Percentiles rank a stretch among this genome's conserved stretches.
Conservation (phyloP, 805 yeast species). For the Cyberlindnera saturnus region DNA sequence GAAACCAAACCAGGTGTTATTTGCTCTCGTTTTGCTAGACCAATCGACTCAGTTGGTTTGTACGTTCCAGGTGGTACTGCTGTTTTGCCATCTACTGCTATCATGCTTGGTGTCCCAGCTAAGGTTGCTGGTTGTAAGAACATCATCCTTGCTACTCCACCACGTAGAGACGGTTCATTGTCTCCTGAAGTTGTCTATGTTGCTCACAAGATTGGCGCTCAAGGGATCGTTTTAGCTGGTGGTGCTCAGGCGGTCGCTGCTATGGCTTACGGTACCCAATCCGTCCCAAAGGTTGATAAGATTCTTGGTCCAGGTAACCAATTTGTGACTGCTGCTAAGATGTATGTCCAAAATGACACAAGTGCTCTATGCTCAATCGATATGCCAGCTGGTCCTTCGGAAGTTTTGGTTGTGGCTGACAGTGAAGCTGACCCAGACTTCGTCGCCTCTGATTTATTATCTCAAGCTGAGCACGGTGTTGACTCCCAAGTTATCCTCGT, state of each 20-base stretch:
- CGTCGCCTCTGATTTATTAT: slow-evolving; percentile 92
- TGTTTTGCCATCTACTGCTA: slow-evolving; percentile 92
- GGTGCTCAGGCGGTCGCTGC: slow-evolving; percentile 99
- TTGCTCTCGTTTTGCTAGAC: slow-evolving; percentile 92
- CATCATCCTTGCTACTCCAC: slow-evolving; percentile 92
- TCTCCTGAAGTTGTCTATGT: slow-evolving; percentile 98
- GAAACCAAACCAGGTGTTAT: slow-evolving; percentile 93
- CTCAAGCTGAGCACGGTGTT: slow-evolving; percentile 98
- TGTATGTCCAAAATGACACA: slow-evolving; percentile 94
- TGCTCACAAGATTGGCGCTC: slow-evolving; percentile 93
- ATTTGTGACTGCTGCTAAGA: slow-evolving; percentile 98
- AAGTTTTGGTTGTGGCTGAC: slow-evolving; percentile 94
- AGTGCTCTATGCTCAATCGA: slow-evolving; percentile 93
- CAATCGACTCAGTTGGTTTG: slow-evolving; percentile 90
- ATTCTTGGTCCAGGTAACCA: slow-evolving; percentile 99
- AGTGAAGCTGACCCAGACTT: slow-evolving; percentile 83
- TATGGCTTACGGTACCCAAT: slow-evolving; percentile 96
- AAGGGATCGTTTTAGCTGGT: slow-evolving; percentile 88
- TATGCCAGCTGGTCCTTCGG: slow-evolving; percentile 99
- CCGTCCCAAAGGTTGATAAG: slow-evolving; percentile 91
- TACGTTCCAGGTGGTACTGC: slow-evolving; percentile 99
- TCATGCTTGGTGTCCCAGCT: slow-evolving; percentile 98
- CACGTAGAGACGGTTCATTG: slow-evolving; percentile 84
- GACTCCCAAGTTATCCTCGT: slow-evolving; percentile 95
- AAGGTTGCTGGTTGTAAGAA: slow-evolving; percentile 95